These are phyloP conservation scores for Cryphonectria carpinicola DNA, from an alignment of 2,329 filamentous ascomycete genomes.

Conservation along the genomic window DNA sequence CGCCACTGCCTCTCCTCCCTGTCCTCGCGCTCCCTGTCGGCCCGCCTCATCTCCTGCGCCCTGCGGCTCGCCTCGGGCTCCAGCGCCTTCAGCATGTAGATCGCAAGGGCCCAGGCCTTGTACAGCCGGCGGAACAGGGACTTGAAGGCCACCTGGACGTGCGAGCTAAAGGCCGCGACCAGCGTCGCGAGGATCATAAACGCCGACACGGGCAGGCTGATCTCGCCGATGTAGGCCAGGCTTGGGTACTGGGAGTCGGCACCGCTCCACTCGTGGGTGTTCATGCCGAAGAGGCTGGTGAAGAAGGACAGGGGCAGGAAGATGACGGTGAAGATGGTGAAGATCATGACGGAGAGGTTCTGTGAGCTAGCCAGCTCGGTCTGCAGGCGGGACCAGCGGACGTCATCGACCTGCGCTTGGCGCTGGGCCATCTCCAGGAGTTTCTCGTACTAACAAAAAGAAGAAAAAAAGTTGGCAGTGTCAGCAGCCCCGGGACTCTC, in stretches of 20 bases:
- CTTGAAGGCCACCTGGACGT: constrained; percentile 40
- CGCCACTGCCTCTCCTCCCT: constrained; percentile 30
- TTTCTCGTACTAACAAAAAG: constrained; percentile 61
- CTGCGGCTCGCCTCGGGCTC: constrained; percentile 34
- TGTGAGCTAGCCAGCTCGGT: constrained; percentile 66
- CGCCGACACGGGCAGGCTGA: constrained; percentile 54
- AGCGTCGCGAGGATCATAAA: constrained; percentile 55
- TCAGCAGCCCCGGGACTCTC: not conserved
- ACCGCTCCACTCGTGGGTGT: constrained; percentile 60
- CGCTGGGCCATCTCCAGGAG: constrained; percentile 70
- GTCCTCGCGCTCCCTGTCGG: constrained; percentile 32
- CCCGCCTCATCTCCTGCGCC: constrained; percentile 28
- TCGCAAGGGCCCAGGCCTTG: not conserved
- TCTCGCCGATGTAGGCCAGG: constrained; percentile 49
- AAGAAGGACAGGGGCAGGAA: constrained; percentile 69
- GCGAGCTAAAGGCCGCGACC: constrained; percentile 59
- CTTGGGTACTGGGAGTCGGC: constrained; percentile 49
- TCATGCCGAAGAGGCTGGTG: constrained; percentile 68
- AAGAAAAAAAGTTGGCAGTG: constrained; percentile 33
- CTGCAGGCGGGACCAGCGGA: constrained; percentile 64
- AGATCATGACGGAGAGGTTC: constrained; percentile 67
- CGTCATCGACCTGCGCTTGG: constrained; percentile 68
- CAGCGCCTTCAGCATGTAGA: constrained; percentile 30
- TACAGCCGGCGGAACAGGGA: constrained; percentile 26
- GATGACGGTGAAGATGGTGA: constrained; percentile 66